Percentiles rank a stretch among this genome's conserved stretches.
Evolutionary conservation across 1,284 basidiomycete genomes (phyloP).

Genomic region (Microstroma glucosiphilum): DNA sequence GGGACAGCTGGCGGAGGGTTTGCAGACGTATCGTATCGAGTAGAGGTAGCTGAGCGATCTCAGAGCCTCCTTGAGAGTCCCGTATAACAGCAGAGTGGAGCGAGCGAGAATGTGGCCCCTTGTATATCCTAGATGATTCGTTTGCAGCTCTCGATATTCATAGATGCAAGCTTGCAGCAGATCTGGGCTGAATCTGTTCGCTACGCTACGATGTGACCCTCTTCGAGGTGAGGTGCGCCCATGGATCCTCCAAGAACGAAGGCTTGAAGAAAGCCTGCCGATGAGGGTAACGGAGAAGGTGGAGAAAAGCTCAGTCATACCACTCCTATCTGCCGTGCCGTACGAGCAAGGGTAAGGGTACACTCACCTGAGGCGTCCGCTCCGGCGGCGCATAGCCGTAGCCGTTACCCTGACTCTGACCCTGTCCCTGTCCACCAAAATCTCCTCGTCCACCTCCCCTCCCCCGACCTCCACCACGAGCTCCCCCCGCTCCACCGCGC

Average conservation of each 20-base stretch:
- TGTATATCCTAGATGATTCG: too few relatives aligned
- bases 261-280: neutral
- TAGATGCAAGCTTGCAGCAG: too few relatives aligned
- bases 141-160: too few relatives aligned
- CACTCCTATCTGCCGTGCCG: neutral
- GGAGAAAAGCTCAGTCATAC: neutral
- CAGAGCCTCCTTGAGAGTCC: too few relatives aligned
- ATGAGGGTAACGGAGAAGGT: neutral
- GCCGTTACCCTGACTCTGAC: neutral
- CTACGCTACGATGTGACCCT: too few relatives aligned
- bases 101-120: too few relatives aligned
- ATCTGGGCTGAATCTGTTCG: too few relatives aligned
- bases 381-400: neutral
- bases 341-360: neutral
- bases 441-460: neutral
- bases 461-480: neutral
- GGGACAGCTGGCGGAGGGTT: neutral
- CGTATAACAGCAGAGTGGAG: too few relatives aligned
- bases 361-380: neutral
- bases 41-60: too few relatives aligned
- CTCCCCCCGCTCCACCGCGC: neutral
- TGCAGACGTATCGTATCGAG: neutral
- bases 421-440: neutral
- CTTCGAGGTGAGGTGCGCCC: neutral
- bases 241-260: slow-evolving; percentile 1